These are phyloP conservation scores for Stagonosporopsis chrysanthemi DNA, from an alignment of 2,329 filamentous ascomycete genomes.

Conservation along the genomic window DNA sequence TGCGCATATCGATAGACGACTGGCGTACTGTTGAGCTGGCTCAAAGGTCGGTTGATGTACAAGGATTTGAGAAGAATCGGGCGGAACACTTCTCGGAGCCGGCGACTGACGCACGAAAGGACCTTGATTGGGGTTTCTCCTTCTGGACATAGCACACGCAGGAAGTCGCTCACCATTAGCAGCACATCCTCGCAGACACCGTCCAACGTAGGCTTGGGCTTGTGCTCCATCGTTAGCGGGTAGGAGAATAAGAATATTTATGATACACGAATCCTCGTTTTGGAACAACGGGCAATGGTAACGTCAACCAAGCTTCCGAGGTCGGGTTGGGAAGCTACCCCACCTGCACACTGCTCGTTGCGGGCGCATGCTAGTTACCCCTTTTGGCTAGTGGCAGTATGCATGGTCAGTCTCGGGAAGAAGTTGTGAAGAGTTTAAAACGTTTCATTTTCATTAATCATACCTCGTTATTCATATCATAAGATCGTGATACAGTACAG, in stretches of 20 bases:
- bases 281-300: background rate
- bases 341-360: conserved; percentile 4
- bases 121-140: conserved; percentile 16
- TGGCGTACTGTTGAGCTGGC: conserved; percentile 15
- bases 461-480: conserved; percentile 22
- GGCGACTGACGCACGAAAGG: conserved; percentile 20
- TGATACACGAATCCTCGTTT: too few species aligned
- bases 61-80: conserved; percentile 24
- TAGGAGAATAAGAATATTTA: background rate
- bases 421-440: background rate
- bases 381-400: conserved; percentile 2
- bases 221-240: background rate
- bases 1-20: conserved; percentile 11
- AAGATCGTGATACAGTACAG: conserved; percentile 10
- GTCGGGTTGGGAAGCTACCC: conserved; percentile 15
- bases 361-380: conserved; percentile 13
- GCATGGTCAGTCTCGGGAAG: background rate
- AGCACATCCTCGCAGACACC: conserved; percentile 29
- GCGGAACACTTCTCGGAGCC: conserved; percentile 17
- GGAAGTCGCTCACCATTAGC: conserved; percentile 23
- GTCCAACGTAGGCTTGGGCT: conserved; percentile 18
- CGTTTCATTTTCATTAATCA: conserved; percentile 11
- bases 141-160: conserved; percentile 2
- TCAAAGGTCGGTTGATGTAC: conserved; percentile 24
- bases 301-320: conserved; percentile 16